Base-by-base conservation (phyloP, 495 filamentous ascomycete genomes). In the Penicillium silybi region DNA sequence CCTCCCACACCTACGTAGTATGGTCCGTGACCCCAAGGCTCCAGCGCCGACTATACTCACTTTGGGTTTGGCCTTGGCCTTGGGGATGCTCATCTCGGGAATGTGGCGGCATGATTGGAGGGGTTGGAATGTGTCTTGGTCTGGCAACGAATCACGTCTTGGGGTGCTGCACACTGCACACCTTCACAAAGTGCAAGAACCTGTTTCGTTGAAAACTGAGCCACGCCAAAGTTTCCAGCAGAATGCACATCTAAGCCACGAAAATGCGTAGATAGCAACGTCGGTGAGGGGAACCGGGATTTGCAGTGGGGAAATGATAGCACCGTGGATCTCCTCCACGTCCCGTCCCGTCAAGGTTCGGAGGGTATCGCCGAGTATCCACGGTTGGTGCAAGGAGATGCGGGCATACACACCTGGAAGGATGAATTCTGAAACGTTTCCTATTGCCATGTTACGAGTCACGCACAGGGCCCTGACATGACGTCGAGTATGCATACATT, bases 341-440 rank as follows among this genome's bases (percentile, higher is more conserved):
- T 67, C 61, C 72, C 72, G 72, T 68, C 69, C 72, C 72, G 72
- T 75, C 67, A 73, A 75, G 72, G 72, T 73, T 73, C 63, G 67
- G 68, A 63, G 62, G 59, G 62, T 59, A 63, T 70, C 65, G 59
- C 54, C 60, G 53, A 65, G 35, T 53, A 61, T 58, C 66, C 68
- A 72, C 53, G 64, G 61, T 67, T 60, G 52, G 62, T 52, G 68
- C 67, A 73, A 71, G 70, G 70, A 67, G 64, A 45, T 25, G 8
- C 29, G 29, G 29, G 9, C 13, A 32, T 8, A 32, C 9, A 32
- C 29, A 32, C 22, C 22, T 2, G 3, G 22, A 23, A n/a, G n/a
- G n/a, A n/a, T n/a, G n/a, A n/a, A n/a, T n/a, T n/a, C 29, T 32
- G 29, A 32, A 32, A 32, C 29, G 29, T 3, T 13, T 32, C 3